Conservation (phyloP, 495 filamentous ascomycete species). For the Aspergillus funiculosus region DNA sequence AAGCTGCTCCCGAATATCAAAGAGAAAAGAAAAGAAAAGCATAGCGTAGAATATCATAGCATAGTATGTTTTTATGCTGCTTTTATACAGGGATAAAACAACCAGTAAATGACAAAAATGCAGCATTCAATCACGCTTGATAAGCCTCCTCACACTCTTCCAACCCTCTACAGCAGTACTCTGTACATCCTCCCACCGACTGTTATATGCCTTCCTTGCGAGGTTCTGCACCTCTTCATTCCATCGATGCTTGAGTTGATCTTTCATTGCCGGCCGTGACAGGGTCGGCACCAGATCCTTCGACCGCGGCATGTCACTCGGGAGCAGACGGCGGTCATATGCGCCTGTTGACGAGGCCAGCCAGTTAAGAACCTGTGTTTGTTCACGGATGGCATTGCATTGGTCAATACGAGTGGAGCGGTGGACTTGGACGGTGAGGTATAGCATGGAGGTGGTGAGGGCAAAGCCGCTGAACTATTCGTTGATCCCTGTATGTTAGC, state of each 20-base stretch:
- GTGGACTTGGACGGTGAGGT: constrained; percentile 73
- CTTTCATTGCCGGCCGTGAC: constrained; percentile 46
- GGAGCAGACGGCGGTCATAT: constrained; percentile 37
- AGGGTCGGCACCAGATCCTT: constrained; percentile 13
- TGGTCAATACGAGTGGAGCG: constrained; percentile 64
- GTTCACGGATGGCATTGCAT: constrained; percentile 63
- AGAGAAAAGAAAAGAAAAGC: constrained; percentile 13
- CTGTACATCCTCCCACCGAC: constrained; percentile 56
- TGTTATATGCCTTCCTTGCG: constrained; percentile 61
- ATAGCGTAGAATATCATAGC: constrained; percentile 13
- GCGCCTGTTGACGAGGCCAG: constrained; percentile 45
- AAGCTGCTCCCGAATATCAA: constrained; percentile 1
- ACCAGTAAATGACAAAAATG: constrained; percentile 2
- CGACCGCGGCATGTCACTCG: constrained; percentile 27
- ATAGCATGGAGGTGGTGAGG: constrained; percentile 74
- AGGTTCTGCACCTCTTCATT: constrained; percentile 66
- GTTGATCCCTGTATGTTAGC: background rate
- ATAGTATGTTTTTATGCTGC: too few relatives aligned
- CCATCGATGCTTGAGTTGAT: constrained; percentile 72
- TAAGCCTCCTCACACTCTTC: constrained; percentile 25
- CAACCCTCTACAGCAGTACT: constrained; percentile 37
- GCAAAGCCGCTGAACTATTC: constrained; percentile 69
- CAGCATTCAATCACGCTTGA: constrained; percentile 34
- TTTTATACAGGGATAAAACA: too few relatives aligned
- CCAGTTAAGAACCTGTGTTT: constrained; percentile 55